Conservation (phyloP, 164 flowering plant species). For the Magnolia sinica region DNA sequence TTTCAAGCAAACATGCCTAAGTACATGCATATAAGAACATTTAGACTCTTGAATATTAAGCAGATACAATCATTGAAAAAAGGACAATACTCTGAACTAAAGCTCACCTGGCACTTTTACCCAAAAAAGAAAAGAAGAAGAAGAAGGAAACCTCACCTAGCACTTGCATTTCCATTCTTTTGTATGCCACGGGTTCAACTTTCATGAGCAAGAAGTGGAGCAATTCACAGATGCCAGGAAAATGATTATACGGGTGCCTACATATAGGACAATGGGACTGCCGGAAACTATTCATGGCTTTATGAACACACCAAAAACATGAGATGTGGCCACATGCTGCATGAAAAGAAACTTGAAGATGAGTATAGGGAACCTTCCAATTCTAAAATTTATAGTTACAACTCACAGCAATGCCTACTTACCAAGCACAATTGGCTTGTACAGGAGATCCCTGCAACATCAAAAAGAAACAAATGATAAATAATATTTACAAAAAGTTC, state of each 20-base stretch:
- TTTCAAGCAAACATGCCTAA: not conserved
- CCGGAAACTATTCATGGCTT: conserved; percentile 39
- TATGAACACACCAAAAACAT: conserved; percentile 89
- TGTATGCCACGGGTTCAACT: conserved; percentile 63
- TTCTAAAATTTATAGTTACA: not conserved
- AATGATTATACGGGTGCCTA: conserved; percentile 62
- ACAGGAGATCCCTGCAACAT: conserved; percentile 70
- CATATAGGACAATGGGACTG: conserved; percentile 79
- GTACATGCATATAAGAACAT: not conserved
- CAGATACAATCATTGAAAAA: not conserved
- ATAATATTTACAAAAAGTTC: not conserved
- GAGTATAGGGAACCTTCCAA: not conserved
- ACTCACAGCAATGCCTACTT: conserved; percentile 19
- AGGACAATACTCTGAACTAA: not conserved
- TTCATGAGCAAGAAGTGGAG: conserved; percentile 67
- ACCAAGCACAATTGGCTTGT: conserved; percentile 85
- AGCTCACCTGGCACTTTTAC: not conserved
- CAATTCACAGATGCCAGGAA: conserved; percentile 62
- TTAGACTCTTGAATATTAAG: not conserved
- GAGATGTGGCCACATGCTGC: conserved; percentile 91
- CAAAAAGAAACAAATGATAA: conserved; percentile 3
- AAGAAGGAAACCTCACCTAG: conserved; percentile 39
- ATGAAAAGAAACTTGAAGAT: not conserved
- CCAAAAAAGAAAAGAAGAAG: not conserved
- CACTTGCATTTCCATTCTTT: conserved; percentile 48